phyloP scores from a whole-genome alignment of 129 eudicot genomes.

The Erigeron canadensis region DNA sequence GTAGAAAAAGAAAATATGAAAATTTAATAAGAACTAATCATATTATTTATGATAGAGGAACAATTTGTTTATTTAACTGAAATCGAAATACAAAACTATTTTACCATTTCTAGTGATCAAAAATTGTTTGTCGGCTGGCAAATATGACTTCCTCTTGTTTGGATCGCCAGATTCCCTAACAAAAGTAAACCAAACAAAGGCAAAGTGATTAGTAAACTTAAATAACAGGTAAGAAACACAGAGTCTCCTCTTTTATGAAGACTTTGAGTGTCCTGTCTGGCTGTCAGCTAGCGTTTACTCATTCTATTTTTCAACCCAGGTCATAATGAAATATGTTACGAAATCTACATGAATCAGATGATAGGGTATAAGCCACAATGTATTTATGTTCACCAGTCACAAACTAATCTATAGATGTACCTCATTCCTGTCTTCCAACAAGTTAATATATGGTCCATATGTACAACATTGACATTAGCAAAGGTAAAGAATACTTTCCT shows the following conservation, averaged over 20 bases:
- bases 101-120: constrained; percentile 89
- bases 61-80: constrained; percentile 7
- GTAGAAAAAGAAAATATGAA: constrained; percentile 5
- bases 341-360: constrained; percentile 1
- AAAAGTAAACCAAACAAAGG: constrained; percentile 1
- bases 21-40: neutral
- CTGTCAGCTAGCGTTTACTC: constrained; percentile 5
- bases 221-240: neutral
- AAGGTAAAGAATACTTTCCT: neutral
- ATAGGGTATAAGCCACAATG: neutral
- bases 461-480: neutral
- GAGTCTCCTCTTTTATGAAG: neutral
- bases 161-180: constrained; percentile 96
- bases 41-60: neutral
- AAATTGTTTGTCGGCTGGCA: constrained; percentile 85
- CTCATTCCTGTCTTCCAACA: neutral
- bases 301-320: constrained; percentile 14
- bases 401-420: neutral
- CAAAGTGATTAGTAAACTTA: neutral
- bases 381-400: neutral
- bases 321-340: neutral
- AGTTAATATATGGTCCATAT: neutral
- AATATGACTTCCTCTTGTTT: constrained; percentile 85
- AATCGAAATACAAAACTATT: constrained; percentile 7
- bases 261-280: neutral